Evolutionary conservation across 257 asterid genomes (phyloP).

Genomic region (Solanum chiquidenum): DNA sequence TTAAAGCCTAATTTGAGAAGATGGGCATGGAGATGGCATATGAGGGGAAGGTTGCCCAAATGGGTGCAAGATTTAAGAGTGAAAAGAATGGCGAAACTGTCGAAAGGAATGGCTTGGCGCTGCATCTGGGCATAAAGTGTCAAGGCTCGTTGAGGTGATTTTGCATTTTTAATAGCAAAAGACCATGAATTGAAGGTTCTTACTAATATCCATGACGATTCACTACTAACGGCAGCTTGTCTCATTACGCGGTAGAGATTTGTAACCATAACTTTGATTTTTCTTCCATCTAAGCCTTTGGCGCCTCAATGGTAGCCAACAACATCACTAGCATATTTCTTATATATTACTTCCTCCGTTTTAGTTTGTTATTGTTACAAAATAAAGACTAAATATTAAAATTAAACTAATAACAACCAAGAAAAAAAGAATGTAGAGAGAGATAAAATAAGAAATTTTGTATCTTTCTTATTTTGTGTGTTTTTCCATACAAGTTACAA

Average conservation of each 20-base stretch:
- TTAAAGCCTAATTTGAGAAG: neutral
- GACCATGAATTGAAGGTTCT: slow-evolving; percentile 31
- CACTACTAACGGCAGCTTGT: neutral
- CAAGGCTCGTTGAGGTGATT: slow-evolving; percentile 36
- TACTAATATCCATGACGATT: neutral
- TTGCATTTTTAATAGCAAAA: slow-evolving; percentile 21
- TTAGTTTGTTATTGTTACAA: no score
- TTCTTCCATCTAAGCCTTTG: neutral
- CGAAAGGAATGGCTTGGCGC: slow-evolving; percentile 29
- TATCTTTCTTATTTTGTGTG: no score
- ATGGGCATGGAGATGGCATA: neutral
- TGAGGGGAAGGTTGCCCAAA: neutral
- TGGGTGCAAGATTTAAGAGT: slow-evolving; percentile 40
- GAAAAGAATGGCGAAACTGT: slow-evolving; percentile 29
- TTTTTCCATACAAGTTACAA: no score
- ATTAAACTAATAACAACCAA: no score
- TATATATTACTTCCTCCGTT: neutral
- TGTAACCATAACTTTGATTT: neutral
- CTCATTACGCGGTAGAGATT: neutral
- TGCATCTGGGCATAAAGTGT: slow-evolving; percentile 33
- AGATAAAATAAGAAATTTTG: no score
- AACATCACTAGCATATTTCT: neutral
- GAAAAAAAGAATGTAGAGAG: no score
- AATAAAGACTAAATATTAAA: no score
- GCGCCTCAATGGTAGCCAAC: neutral